phyloP scores from a whole-genome alignment of 257 asterid species.

The Solanum acaule region DNA sequence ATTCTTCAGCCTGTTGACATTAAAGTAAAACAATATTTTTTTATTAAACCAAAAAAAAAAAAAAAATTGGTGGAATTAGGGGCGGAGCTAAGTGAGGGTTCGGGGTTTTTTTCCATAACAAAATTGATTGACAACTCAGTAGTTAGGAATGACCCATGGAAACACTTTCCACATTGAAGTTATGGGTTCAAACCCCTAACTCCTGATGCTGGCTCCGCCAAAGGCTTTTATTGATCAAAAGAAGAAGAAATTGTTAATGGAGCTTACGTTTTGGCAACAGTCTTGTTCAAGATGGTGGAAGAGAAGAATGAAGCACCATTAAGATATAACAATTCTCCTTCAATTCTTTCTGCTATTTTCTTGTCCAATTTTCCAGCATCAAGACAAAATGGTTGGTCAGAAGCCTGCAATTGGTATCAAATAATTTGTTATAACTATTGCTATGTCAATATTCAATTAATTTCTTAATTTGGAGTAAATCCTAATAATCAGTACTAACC shows the following conservation, averaged over 20 bases:
- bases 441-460: background rate
- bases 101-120: background rate
- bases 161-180: too few species aligned
- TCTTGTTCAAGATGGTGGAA: constrained; percentile 84
- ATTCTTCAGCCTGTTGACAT: constrained; percentile 51
- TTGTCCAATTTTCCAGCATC: constrained; percentile 78
- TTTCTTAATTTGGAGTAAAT: background rate
- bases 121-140: background rate
- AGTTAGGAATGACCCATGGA: too few species aligned
- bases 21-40: background rate
- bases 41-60: background rate
- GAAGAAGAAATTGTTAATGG: background rate
- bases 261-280: constrained; percentile 70
- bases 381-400: constrained; percentile 73
- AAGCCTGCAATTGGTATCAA: constrained; percentile 39
- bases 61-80: background rate
- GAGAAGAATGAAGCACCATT: constrained; percentile 84
- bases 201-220: too few species aligned
- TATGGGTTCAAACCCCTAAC: too few species aligned
- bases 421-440: background rate
- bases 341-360: constrained; percentile 78
- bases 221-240: background rate
- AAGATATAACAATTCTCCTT: constrained; percentile 73
- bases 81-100: background rate
- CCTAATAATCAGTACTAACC: constrained; percentile 16